Conservation (phyloP, 352 stramenopile genomes). For the Globisporangium megalacanthum region DNA sequence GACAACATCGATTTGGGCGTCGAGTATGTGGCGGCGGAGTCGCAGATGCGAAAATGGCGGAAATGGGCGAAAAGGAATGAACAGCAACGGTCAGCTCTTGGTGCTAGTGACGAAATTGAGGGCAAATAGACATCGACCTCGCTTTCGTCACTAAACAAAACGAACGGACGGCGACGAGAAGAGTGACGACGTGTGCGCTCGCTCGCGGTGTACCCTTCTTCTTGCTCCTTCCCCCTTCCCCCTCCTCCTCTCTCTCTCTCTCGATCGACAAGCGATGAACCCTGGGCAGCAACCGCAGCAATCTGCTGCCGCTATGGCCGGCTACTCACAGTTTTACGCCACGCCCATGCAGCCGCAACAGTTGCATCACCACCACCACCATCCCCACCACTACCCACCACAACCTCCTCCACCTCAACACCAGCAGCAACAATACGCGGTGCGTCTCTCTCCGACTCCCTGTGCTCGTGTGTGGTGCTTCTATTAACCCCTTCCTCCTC, state of each 20-base stretch:
- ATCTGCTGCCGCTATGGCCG: constrained; percentile 39
- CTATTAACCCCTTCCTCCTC: background rate
- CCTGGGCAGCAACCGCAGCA: constrained; percentile 24
- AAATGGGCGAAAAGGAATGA: too few relatives aligned
- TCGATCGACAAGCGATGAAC: constrained; percentile 22
- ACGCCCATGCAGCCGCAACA: constrained; percentile 15
- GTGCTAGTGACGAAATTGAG: too few relatives aligned
- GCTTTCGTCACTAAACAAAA: background rate
- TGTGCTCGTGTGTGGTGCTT: background rate
- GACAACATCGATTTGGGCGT: constrained; percentile 11
- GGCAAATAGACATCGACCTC: too few relatives aligned
- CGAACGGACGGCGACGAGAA: background rate
- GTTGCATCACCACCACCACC: constrained; percentile 4
- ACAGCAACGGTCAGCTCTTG: too few relatives aligned
- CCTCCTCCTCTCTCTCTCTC: background rate
- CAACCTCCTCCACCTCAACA: background rate
- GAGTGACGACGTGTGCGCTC: background rate
- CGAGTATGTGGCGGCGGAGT: too few relatives aligned
- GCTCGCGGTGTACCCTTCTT: background rate
- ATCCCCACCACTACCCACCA: constrained; percentile 1
- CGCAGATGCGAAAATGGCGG: too few relatives aligned
- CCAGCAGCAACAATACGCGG: constrained; percentile 8
- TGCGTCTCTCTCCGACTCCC: background rate
- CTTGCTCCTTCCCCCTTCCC: background rate
- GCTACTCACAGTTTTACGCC: constrained; percentile 66